Base-by-base conservation (phyloP, 768 basidiomycete species). In the Boletus insuetus region DNA sequence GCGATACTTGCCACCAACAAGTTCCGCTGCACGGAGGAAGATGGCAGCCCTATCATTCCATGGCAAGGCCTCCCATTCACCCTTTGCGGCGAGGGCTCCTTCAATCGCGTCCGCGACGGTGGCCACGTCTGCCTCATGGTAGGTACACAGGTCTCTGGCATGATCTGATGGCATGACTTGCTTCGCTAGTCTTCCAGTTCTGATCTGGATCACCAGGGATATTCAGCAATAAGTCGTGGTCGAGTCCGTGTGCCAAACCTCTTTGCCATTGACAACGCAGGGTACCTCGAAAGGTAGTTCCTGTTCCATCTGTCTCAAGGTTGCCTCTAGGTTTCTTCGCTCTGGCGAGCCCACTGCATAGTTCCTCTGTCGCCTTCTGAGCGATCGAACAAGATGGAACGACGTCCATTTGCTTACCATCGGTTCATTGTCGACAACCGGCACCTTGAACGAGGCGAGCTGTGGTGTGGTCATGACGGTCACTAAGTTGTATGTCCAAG, bases 11-110 rank as follows among this genome's bases (percentile, higher is more conserved):
- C 91, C 92, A 67, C 91, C 87, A 54, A 94, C 83, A 48, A 99
- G 84, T 71, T 99, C 97, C 22, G 97, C 97, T 6, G 97, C 97
- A 73, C 96, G 97, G 61, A 99, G 79, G 78, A 98, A 99, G 73
- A 99, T 96, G 38, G 97, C 93, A 3, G 97, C 97, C 35, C 95
- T 85, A 71, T 99, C 97, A 68, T 82, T 87, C 96, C 95, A 99
- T 0, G 96, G 94, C 79, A 98, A 76, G 46, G 81, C 79, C 76
- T 98, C 97, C 97, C 97, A 99, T 48, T 82, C 84, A 16, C 75
- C 75, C 73, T 94, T 96, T 17, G 93, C 95, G 11, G 82, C 82
- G 37, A 98, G 82, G 13, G 95, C 91, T 34, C 89, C 89, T 22
- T 89, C 84, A 60, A 99, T 96, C 19, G 97, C 97, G 51, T 76